Evolutionary conservation across 2,329 filamentous ascomycete species (phyloP).

Genomic region (Aspergillus tubingensis): DNA sequence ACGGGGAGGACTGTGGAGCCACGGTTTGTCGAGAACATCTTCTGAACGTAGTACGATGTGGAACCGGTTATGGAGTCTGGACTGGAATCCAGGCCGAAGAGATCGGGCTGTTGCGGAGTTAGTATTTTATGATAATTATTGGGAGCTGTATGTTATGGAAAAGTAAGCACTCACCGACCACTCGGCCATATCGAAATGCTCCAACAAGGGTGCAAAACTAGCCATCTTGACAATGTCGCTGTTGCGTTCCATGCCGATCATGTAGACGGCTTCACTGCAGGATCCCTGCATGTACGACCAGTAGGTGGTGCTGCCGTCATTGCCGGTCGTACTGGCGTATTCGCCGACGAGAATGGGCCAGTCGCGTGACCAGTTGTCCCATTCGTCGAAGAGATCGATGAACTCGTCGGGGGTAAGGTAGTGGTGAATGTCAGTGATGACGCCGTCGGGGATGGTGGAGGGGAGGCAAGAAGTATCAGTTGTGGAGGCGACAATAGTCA

Average conservation of each 20-base stretch:
- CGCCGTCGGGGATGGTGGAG: conserved; percentile 34
- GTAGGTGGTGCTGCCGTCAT: conserved; percentile 18
- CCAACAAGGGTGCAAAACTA: conserved; percentile 40
- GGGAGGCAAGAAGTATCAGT: conserved; percentile 31
- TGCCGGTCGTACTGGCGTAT: conserved; percentile 28
- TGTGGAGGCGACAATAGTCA: conserved; percentile 57
- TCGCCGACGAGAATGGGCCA: conserved; percentile 36
- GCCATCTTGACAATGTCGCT: conserved; percentile 41
- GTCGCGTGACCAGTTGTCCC: conserved; percentile 53
- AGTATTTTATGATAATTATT: neutral
- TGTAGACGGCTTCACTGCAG: conserved; percentile 65
- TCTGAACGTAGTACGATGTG: conserved; percentile 40
- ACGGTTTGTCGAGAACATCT: conserved; percentile 38
- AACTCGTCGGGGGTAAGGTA: conserved; percentile 56
- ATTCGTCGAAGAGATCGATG: conserved; percentile 54
- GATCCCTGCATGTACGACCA: conserved; percentile 47
- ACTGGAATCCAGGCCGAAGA: conserved; percentile 20
- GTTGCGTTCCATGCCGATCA: conserved; percentile 55
- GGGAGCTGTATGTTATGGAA: neutral
- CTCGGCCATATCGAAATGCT: conserved; percentile 37
- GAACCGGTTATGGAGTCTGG: conserved; percentile 32
- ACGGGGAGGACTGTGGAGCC: conserved; percentile 35
- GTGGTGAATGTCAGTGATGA: conserved; percentile 53
- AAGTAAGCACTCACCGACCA: conserved; percentile 33
- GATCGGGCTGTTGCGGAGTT: neutral